A percentile compares a stretch with the other conserved stretches of the same genome.
phyloP scores from a whole-genome alignment of 208 protist species.

The Leishmania tropica region DNA sequence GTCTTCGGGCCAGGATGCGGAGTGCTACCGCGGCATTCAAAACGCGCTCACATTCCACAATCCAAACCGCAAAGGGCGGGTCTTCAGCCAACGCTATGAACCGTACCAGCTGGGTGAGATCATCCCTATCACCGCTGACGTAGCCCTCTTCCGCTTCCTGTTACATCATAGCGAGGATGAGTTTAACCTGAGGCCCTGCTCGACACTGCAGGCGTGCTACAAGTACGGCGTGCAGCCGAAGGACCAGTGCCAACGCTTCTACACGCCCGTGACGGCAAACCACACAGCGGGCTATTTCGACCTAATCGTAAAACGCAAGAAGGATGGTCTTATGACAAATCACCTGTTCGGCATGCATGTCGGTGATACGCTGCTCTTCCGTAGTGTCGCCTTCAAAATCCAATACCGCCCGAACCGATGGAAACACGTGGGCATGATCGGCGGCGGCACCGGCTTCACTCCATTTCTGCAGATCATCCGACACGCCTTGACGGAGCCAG shows the following conservation, averaged over 20 bases:
- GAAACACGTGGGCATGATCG: slow-evolving; percentile 92
- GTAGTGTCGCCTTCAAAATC: slow-evolving; percentile 82
- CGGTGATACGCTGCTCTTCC: slow-evolving; percentile 85
- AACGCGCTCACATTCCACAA: slow-evolving; percentile 75
- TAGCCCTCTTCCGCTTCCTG: slow-evolving; percentile 88
- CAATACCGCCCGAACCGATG: slow-evolving; percentile 87
- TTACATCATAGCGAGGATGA: slow-evolving; percentile 70
- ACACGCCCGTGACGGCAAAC: slow-evolving; percentile 90
- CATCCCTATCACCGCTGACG: slow-evolving; percentile 87
- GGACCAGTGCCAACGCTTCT: slow-evolving; percentile 89
- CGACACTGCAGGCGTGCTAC: slow-evolving; percentile 88
- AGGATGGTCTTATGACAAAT: slow-evolving; percentile 78
- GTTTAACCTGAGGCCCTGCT: slow-evolving; percentile 88
- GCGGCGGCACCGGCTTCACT: slow-evolving; percentile 94
- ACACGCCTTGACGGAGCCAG: slow-evolving; percentile 65
- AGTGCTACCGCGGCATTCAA: slow-evolving; percentile 81
- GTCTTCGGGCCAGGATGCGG: slow-evolving; percentile 8
- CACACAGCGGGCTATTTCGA: slow-evolving; percentile 90
- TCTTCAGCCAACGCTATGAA: slow-evolving; percentile 86
- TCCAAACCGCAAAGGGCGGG: slow-evolving; percentile 44
- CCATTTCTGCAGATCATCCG: slow-evolving; percentile 94
- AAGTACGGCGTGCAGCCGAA: slow-evolving; percentile 86
- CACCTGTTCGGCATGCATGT: slow-evolving; percentile 90
- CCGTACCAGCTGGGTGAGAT: slow-evolving; percentile 83
- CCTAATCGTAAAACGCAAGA: slow-evolving; percentile 87